A percentile compares a stretch with the other conserved stretches of the same genome.
These are phyloP conservation scores for Exserohilum rostratum DNA, from an alignment of 2,329 filamentous ascomycete genomes.

Conservation along the genomic window DNA sequence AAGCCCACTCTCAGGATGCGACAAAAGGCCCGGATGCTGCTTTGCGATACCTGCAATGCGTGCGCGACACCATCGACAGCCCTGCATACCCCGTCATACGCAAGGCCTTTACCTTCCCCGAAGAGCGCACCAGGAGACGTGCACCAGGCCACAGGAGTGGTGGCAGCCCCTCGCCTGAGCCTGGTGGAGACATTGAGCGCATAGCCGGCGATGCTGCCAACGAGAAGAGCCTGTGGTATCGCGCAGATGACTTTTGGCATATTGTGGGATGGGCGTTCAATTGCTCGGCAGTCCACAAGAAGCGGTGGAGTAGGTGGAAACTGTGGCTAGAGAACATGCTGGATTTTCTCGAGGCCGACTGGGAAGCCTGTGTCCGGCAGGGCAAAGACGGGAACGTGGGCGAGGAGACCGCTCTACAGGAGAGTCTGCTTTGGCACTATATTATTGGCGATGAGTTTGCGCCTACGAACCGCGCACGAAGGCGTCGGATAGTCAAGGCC, in stretches of 20 bases:
- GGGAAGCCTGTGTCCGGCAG: slow-evolving; percentile 59
- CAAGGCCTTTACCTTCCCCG: slow-evolving; percentile 73
- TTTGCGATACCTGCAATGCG: slow-evolving; percentile 71
- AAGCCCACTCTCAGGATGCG: slow-evolving; percentile 66
- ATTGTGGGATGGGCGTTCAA: slow-evolving; percentile 92
- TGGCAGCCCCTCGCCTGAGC: slow-evolving; percentile 34
- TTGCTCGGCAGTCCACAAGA: slow-evolving; percentile 75
- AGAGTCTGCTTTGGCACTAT: slow-evolving; percentile 68
- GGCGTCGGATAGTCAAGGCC: slow-evolving; percentile 65
- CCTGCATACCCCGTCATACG: slow-evolving; percentile 68
- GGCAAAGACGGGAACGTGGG: slow-evolving; percentile 24
- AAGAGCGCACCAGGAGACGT: slow-evolving; percentile 33
- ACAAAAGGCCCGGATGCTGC: slow-evolving; percentile 69
- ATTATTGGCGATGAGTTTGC: slow-evolving; percentile 50
- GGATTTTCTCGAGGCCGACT: slow-evolving; percentile 76
- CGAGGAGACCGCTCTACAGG: slow-evolving; percentile 46
- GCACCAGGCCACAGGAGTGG: slow-evolving; percentile 22
- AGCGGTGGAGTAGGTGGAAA: slow-evolving; percentile 82
- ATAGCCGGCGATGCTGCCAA: slow-evolving; percentile 60
- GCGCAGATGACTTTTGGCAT: slow-evolving; percentile 88
- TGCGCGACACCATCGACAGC: slow-evolving; percentile 70
- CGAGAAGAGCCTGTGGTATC: slow-evolving; percentile 70
- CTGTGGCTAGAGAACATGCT: slow-evolving; percentile 81
- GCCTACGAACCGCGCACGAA: slow-evolving; percentile 47
- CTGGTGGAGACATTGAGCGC: slow-evolving; percentile 49